Evolutionary conservation across 2,329 filamentous ascomycete genomes (phyloP).

Genomic region (Emergomyces pasteurianus): DNA sequence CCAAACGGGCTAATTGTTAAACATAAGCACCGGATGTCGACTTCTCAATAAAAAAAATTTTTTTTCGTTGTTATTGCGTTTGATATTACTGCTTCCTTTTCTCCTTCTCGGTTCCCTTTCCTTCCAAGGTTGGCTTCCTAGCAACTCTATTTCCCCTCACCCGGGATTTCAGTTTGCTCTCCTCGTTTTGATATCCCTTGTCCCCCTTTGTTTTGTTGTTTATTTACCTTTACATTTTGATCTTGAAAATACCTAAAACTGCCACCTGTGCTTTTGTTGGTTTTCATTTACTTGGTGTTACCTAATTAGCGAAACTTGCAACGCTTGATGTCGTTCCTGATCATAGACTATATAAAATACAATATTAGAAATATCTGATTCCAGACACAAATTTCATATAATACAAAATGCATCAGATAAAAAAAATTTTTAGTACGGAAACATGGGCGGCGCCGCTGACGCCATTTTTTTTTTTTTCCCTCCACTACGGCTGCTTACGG

Average conservation of each 20-base stretch:
- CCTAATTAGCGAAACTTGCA: background rate
- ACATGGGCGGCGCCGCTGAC: background rate
- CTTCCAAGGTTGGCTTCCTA: background rate
- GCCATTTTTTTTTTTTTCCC: no score
- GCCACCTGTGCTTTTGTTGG: background rate
- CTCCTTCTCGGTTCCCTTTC: background rate
- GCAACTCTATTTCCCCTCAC: background rate
- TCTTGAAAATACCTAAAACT: background rate
- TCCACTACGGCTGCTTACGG: no score
- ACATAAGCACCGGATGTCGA: background rate
- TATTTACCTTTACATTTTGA: background rate
- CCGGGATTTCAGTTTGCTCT: background rate
- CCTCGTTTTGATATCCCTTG: background rate
- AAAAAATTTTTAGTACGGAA: no score
- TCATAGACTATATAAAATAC: background rate
- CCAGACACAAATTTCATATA: background rate
- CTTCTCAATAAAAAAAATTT: no score
- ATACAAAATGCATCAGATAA: background rate
- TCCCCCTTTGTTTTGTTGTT: background rate
- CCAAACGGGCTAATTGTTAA: background rate
- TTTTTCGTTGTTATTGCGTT: background rate
- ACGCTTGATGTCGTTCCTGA: background rate
- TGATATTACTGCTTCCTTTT: background rate
- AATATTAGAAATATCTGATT: background rate
- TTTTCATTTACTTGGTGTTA: background rate